Conservation (phyloP, 345 rosid genomes). For the Microcos paniculata region DNA sequence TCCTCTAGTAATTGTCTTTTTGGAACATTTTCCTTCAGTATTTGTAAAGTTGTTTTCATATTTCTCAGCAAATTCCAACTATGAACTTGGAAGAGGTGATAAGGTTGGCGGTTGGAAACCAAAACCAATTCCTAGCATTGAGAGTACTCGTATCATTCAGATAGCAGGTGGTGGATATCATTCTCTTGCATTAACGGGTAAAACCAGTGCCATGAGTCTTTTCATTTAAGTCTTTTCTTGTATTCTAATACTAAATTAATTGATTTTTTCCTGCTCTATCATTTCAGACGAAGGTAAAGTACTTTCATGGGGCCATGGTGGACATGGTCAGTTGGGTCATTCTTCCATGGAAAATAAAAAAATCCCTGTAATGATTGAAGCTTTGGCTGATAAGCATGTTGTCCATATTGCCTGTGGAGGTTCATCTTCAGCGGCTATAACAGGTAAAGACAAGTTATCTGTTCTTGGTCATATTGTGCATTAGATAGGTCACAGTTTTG, state of each 20-base stretch:
- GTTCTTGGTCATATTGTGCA: neutral
- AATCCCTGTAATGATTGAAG: constrained; percentile 56
- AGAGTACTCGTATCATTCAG: constrained; percentile 55
- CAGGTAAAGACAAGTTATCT: constrained; percentile 43
- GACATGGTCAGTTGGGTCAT: constrained; percentile 87
- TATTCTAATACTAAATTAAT: neutral
- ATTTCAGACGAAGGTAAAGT: constrained; percentile 77
- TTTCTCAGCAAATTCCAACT: constrained; percentile 76
- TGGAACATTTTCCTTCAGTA: neutral
- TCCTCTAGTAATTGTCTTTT: neutral
- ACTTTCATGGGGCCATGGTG: constrained; percentile 95
- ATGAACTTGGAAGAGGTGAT: constrained; percentile 90
- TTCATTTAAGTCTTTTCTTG: neutral
- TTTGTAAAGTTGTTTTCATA: neutral
- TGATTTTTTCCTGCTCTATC: constrained; percentile 19
- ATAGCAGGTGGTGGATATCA: constrained; percentile 92
- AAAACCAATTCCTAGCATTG: constrained; percentile 61
- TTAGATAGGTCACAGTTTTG: neutral
- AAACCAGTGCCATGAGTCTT: neutral
- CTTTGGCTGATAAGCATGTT: constrained; percentile 59
- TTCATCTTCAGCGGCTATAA: constrained; percentile 85
- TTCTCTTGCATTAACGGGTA: constrained; percentile 88
- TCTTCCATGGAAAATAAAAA: constrained; percentile 54
- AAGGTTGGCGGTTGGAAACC: constrained; percentile 89
- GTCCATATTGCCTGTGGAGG: constrained; percentile 76